Conservation (phyloP, 2,329 filamentous ascomycete genomes). For the Colletotrichum sp. region DNA sequence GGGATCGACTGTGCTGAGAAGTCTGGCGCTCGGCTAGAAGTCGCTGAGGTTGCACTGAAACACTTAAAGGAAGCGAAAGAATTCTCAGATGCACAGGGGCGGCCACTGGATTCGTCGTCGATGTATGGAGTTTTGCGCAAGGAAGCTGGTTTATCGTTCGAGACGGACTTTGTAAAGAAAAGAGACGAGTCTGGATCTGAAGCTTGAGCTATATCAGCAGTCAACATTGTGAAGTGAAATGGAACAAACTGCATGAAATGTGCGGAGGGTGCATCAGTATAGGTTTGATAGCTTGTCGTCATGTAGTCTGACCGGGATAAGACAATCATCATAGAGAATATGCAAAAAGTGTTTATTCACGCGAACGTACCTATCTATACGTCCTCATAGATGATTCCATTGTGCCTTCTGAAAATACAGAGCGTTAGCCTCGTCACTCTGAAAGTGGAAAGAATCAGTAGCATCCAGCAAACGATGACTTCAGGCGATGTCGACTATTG, state of each 20-base stretch:
- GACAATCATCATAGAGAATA: neutral
- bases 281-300: neutral
- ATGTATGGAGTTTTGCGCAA: constrained; percentile 52
- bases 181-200: constrained; percentile 24
- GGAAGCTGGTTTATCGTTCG: constrained; percentile 48
- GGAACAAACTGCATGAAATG: too few species aligned
- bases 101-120: constrained; percentile 53
- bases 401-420: too few species aligned
- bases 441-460: neutral
- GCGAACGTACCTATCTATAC: neutral
- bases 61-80: constrained; percentile 47
- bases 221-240: too few species aligned
- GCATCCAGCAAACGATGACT: neutral
- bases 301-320: neutral
- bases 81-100: constrained; percentile 35
- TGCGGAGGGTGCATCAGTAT: too few species aligned
- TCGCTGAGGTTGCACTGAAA: constrained; percentile 46
- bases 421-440: neutral
- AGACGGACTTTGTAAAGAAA: constrained; percentile 39
- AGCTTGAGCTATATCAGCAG: too few species aligned
- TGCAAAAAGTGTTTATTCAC: neutral
- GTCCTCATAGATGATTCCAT: neutral
- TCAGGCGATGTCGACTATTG: neutral
- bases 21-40: constrained; percentile 40
- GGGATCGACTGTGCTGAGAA: constrained; percentile 47